Base-by-base conservation (phyloP, 768 basidiomycete genomes). In the Bullera alba region DNA sequence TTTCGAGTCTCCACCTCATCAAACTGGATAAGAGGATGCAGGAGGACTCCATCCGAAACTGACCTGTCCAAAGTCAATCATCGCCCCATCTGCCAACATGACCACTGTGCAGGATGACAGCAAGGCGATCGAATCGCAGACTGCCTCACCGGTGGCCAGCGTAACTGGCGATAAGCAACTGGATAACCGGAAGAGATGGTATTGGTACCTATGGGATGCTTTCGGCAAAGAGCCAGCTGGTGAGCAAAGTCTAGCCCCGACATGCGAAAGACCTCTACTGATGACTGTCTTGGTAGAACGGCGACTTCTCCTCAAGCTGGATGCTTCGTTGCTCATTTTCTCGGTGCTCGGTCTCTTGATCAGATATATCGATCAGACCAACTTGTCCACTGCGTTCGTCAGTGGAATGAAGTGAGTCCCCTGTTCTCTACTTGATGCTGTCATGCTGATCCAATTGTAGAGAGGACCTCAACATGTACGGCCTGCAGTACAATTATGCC, bases 201-300 rank as follows among this genome's bases (percentile, higher is more conserved):
- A 57, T 38, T 51, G 46, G n/a, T 55, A 57, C 47, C 8, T 61
- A 30, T 61, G 60, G 60, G 60, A 61, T 32, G 45, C 50, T 3
- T 61, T 54, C 30, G 56, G 50, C 6, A 51, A 54, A 29, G 21
- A 26, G 4, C n/a, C 28, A 6, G 53, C 30, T 16, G 50, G 53
- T 55, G 44, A 35, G 47, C 22, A 14, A 30, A 17, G 10, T 19
- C n/a, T n/a, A n/a, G n/a, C n/a, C n/a, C n/a, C n/a, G 8, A 25
- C n/a, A n/a, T n/a, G n/a, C n/a, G n/a, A n/a, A n/a, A n/a, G n/a
- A n/a, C n/a, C n/a, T n/a, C n/a, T n/a, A n/a, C n/a, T n/a, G n/a
- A n/a, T n/a, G n/a, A 34, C n/a, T 10, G 10, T 8, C 8, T 8
- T 10, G 32, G 32, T 34, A 34, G 55, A 56, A 25, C 36, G 55